Conservation (phyloP, 2,329 filamentous ascomycete genomes). For the Didymella segeticola region DNA sequence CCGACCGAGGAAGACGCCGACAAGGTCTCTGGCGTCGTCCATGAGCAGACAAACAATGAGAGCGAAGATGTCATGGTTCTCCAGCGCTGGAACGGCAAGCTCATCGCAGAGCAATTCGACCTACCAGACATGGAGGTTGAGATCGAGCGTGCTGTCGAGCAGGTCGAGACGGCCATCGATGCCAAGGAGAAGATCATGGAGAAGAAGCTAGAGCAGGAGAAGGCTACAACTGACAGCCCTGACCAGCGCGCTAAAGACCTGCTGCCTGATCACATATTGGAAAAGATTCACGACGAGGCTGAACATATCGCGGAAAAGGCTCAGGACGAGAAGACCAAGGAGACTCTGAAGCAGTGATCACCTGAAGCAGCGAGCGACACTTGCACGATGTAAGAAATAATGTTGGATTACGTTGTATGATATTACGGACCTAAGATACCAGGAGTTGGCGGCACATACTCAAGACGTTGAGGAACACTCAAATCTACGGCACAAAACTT, state of each 20-base stretch:
- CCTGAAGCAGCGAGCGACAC: too few relatives aligned
- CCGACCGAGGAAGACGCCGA: slow-evolving; percentile 49
- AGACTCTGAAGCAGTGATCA: slow-evolving; percentile 8
- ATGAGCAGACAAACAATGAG: slow-evolving; percentile 50
- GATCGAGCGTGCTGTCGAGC: slow-evolving; percentile 60
- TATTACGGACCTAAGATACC: slow-evolving; percentile 13
- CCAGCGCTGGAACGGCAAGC: slow-evolving; percentile 58
- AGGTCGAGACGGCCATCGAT: slow-evolving; percentile 56
- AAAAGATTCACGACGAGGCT: slow-evolving; percentile 34
- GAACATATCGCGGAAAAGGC: slow-evolving; percentile 30
- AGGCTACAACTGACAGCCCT: slow-evolving; percentile 32
- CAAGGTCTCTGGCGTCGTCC: slow-evolving; percentile 47
- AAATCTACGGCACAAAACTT: not conserved
- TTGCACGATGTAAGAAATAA: not conserved
- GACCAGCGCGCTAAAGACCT: slow-evolving; percentile 37
- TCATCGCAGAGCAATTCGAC: slow-evolving; percentile 57
- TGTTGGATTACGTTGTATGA: slow-evolving; percentile 14
- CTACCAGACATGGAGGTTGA: slow-evolving; percentile 61
- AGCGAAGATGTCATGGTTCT: slow-evolving; percentile 58
- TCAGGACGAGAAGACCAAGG: slow-evolving; percentile 16
- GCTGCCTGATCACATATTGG: slow-evolving; percentile 36
- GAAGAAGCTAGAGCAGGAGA: slow-evolving; percentile 48
- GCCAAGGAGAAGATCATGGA: slow-evolving; percentile 44
- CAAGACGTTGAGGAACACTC: not conserved
- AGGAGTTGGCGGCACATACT: slow-evolving; percentile 10